Base-by-base conservation (phyloP, 441 rosid species). In the Populus hybrid region DNA sequence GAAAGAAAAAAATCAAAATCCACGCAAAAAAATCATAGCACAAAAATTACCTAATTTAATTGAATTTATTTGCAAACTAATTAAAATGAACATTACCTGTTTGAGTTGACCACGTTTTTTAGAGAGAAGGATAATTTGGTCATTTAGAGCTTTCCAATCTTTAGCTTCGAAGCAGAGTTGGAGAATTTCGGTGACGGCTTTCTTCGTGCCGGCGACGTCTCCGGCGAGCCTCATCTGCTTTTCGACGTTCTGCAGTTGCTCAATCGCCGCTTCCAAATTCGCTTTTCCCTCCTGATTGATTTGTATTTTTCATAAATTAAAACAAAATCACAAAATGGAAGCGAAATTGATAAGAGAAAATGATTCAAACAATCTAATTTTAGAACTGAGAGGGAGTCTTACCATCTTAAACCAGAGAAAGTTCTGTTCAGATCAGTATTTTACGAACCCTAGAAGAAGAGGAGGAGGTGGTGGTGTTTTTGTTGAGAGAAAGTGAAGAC, bases 81-180 rank as follows among this genome's bases (percentile, higher is more conserved):
- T 59, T 21, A 21, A 63, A 63, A 63, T 8, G 23, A 21, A 63
- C 24, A 10, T 67, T 63, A 95, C 99, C 97, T 95, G 98, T 80
- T 95, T 95, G 38, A 94, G 97, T 83, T 94, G 98, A 32, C 98
- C 98, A 21, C 99, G 97, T 76, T 93, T 93, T 83, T 95, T 95
- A 6, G 98, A 92, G 32, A 95, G 77, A 77, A 90, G 84, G 42
- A 89, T 23, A 85, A 95, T 92, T 88, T 94, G 98, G 75, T 95
- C 98, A 50, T 94, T 94, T 10, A 95, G 90, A 63, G 88, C 73
- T 83, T 89, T 92, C 97, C 99, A 94, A 79, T 92, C 97, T 69
- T 91, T 90, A 3, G 93, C 97, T 71, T 92, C 89, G 79, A 91
- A 94, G 87, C 98, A 95, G 34, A 92, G 94, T 77, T 89, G 82